Conservation (phyloP, 2,329 filamentous ascomycete genomes). For the Byssothecium circinans region DNA sequence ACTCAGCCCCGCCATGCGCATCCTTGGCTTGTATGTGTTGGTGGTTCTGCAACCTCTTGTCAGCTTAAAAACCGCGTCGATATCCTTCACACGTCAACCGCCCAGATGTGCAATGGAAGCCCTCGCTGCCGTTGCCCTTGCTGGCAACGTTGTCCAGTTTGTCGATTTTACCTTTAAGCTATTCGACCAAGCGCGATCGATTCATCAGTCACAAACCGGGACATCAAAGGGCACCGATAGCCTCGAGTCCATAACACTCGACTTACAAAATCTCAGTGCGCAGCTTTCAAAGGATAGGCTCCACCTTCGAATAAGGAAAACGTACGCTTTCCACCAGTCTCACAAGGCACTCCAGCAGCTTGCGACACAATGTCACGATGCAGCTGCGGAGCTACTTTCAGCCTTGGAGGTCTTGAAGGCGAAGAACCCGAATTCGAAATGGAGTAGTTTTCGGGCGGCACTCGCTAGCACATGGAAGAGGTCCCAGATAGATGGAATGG, state of each 20-base stretch:
- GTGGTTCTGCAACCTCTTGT: too few relatives aligned
- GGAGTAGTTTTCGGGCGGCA: conserved; percentile 7
- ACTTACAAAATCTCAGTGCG: background rate
- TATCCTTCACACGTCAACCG: too few relatives aligned
- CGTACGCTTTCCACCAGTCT: background rate
- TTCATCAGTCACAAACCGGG: conserved; percentile 1
- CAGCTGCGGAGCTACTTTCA: conserved; percentile 36
- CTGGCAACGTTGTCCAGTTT: conserved; percentile 22
- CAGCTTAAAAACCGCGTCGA: too few relatives aligned
- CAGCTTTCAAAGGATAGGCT: background rate
- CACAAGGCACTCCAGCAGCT: background rate
- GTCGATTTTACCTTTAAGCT: conserved; percentile 30
- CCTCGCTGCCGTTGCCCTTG: conserved; percentile 14
- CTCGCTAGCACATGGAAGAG: conserved; percentile 6
- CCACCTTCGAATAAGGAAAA: background rate
- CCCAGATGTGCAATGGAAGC: conserved; percentile 1
- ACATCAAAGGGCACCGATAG: background rate
- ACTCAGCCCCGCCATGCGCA: too few relatives aligned
- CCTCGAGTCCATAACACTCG: conserved; percentile 1
- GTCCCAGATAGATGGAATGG: conserved; percentile 2
- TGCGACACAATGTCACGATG: conserved; percentile 21
- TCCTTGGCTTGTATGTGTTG: too few relatives aligned
- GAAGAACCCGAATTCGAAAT: conserved; percentile 5
- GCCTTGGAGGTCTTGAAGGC: conserved; percentile 1
- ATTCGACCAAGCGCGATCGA: background rate